Base-by-base conservation (phyloP, 106 monocot genomes). In the Allium cepa region DNA sequence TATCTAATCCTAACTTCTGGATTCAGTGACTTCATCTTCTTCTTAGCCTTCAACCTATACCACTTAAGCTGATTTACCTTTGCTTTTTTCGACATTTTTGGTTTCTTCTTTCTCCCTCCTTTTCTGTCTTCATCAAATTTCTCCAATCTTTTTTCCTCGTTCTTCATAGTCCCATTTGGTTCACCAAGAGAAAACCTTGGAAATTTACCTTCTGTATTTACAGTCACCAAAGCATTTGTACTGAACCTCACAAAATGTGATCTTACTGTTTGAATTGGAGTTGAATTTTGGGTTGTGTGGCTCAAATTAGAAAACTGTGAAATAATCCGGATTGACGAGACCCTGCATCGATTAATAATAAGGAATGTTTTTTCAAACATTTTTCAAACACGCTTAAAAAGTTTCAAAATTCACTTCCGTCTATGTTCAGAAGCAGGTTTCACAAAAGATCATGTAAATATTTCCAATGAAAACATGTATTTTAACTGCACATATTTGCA, bases 1-100 rank as follows among this genome's bases (percentile, higher is more conserved):
- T 94, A 94, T 56, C 82, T 79, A 71, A 94, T 94, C 66, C 93
- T 86, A 64, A 94, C 93, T 87, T 86, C 89, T 72, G 93, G 93
- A 73, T 94, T 94, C 17, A 83, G 76, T 36, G 93, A 94, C 55
- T 89, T 94, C 93, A 94, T 86, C 82, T 82, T 89, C 80, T 94
- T 94, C 58, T 89, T 94, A 47, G 93, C 88, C 78, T 94, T 94
- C 46, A 94, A 74, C 36, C 93, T 86, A 63, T 84, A 94, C 82
- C 89, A 94, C 12, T 82, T 86, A 22, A 94, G 84, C 75, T 94
- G 84, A 67, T 87, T 94, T 22, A 86, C 9, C 72, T 94, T 94
- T 68, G 81, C 80, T 66, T 82, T 94, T 63, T 81, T 81, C 11
- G 93, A 94, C 79, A 84, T 89, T 68, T 83, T 93, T 13, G 59